Conservation (phyloP, 2,329 filamentous ascomycete genomes). For the Aspergillus melleus region DNA sequence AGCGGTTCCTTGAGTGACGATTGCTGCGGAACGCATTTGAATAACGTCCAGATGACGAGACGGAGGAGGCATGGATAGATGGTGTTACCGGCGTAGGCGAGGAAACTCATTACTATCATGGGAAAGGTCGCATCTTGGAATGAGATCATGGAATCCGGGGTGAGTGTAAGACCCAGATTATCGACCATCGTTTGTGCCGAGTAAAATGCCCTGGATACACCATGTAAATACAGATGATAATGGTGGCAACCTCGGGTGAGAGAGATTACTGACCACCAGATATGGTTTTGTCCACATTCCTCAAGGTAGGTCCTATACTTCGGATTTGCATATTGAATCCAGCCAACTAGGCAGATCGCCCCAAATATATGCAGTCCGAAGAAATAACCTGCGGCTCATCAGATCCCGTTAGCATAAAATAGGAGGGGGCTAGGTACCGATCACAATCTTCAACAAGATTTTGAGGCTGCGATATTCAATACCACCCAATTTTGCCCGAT, state of each 20-base stretch:
- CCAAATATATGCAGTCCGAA: slow-evolving; percentile 50
- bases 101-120: slow-evolving; percentile 40
- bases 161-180: slow-evolving; percentile 57
- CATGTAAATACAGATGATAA: neutral
- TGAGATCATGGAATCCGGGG: slow-evolving; percentile 55
- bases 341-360: slow-evolving; percentile 49
- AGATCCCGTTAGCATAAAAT: neutral
- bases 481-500: slow-evolving; percentile 51
- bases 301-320: slow-evolving; percentile 46
- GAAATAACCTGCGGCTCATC: slow-evolving; percentile 43
- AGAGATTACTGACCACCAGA: slow-evolving; percentile 50
- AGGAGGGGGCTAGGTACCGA: slow-evolving; percentile 30
- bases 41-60: slow-evolving; percentile 58
- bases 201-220: slow-evolving; percentile 46
- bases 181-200: slow-evolving; percentile 53
- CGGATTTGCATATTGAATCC: slow-evolving; percentile 44
- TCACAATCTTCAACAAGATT: slow-evolving; percentile 50
- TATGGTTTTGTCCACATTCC: slow-evolving; percentile 41
- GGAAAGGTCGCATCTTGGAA: slow-evolving; percentile 49
- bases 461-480: slow-evolving; percentile 55
- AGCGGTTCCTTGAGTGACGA: slow-evolving; percentile 42
- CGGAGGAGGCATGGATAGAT: slow-evolving; percentile 58
- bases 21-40: slow-evolving; percentile 45
- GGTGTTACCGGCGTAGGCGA: slow-evolving; percentile 42
- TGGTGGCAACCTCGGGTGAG: neutral